These are phyloP conservation scores for Calycina herbarum DNA, from an alignment of 2,329 filamentous ascomycete species.

Conservation along the genomic window DNA sequence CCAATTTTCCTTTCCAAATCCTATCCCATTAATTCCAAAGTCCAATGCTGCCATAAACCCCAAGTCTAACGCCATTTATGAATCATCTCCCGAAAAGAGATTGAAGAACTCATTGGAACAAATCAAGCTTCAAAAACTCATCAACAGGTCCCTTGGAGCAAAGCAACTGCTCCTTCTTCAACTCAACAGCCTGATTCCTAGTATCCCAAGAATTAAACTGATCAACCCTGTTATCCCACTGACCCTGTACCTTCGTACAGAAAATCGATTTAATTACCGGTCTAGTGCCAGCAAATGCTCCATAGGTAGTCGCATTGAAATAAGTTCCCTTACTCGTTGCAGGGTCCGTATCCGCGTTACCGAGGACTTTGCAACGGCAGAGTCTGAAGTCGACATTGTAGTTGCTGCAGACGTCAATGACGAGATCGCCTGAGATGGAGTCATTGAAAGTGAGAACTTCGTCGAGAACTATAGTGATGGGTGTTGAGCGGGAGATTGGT, in stretches of 20 bases:
- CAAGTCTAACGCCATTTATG: neutral
- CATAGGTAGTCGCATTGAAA: neutral
- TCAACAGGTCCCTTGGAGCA: neutral
- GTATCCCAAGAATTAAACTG: neutral
- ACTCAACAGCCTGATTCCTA: neutral
- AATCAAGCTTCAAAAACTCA: neutral
- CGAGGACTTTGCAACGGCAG: neutral
- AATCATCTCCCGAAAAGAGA: neutral
- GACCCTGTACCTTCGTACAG: neutral
- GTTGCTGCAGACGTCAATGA: neutral
- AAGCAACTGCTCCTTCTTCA: neutral
- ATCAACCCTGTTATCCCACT: slow-evolving; percentile 2
- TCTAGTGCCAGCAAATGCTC: neutral
- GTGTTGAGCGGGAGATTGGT: neutral
- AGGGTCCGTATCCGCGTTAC: neutral
- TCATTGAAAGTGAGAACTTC: neutral
- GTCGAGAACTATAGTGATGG: neutral
- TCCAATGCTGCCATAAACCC: neutral
- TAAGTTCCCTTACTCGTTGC: neutral
- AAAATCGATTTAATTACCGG: neutral
- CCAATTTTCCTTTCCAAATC: neutral
- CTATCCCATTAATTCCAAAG: neutral
- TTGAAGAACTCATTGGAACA: neutral
- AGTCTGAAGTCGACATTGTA: neutral
- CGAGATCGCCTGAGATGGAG: neutral